Evolutionary conservation across 129 eudicot genomes (phyloP), one percentile per base, ranked within the genome.

Genomic region (Chrysanthemum makinoi): DNA sequence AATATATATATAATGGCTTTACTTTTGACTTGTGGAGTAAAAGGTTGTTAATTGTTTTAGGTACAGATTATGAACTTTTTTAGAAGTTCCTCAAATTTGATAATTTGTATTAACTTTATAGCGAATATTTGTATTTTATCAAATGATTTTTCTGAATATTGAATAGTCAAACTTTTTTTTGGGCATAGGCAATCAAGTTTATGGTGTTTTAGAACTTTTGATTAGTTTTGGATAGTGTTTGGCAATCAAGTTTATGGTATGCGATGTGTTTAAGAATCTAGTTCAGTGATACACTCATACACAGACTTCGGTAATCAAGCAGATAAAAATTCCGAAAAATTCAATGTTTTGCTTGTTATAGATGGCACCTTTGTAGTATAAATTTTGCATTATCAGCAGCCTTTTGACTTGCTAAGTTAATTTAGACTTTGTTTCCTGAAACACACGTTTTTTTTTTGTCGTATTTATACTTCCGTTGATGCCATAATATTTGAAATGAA

Each of bases 11-110:
- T 18, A 51, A 1, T 19, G 5, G 47, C 54, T 65, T 47, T 48
- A 62, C 10, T 62, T 35, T 50, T 62, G 61, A 50, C 64, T 43
- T 65, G 33, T 65, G 69, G 50, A 72, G 68, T 73, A 19, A 73
- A 51, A 46, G 12, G 22, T 17, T 5, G 2, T 16, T 28, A 10
- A 19, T 73, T 11, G 14, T 1, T 63, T 17, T 63, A 63, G 70
- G 54, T 50, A 18, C 35, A 50, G 50, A 49, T 49, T 62, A 17
- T 62, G 16, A 2, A 61, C 46, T 49, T 49, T 1, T 62, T 5
- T 18, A 33, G 39, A 49, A 28, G 50, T 49, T 61, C 44, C 7
- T 59, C 28, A 48, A 6, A 16, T 46, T 47, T 22, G 58, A 47
- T 24, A 19, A 5, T 55, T 30, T 55, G 19, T 70, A 57, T 47